Percentiles rank a stretch among this genome's conserved stretches.
Evolutionary conservation across 2,329 filamentous ascomycete genomes (phyloP).

Genomic region (Claviceps maximensis): DNA sequence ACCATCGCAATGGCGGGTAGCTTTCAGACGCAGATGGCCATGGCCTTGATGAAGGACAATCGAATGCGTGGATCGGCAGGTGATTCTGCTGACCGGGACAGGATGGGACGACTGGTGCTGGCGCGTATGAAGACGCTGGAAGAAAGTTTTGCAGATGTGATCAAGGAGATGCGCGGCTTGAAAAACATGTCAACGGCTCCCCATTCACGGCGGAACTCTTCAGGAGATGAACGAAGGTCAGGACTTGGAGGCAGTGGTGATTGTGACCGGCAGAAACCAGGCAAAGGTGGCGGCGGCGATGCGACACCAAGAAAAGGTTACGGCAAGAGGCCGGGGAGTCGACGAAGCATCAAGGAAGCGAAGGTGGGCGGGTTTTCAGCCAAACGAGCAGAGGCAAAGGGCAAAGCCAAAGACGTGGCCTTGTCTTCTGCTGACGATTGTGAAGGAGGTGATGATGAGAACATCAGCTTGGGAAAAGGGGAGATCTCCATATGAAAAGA

Average conservation of each 20-base stretch:
- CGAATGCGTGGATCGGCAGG: conserved; percentile 35
- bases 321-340: conserved; percentile 23
- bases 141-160: conserved; percentile 79
- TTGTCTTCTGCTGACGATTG: conserved; percentile 25
- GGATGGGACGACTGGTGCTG: conserved; percentile 69
- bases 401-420: conserved; percentile 35
- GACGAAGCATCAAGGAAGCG: conserved; percentile 29
- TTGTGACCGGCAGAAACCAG: conserved; percentile 11
- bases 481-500: conserved; percentile 26
- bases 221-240: conserved; percentile 25
- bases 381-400: conserved; percentile 23
- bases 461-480: conserved; percentile 15
- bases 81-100: conserved; percentile 39
- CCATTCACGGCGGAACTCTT: conserved; percentile 39
- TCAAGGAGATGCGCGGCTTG: conserved; percentile 61
- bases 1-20: conserved; percentile 56
- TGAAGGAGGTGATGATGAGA: conserved; percentile 18
- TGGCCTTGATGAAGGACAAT: conserved; percentile 47
- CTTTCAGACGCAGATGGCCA: conserved; percentile 69
- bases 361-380: conserved; percentile 15
- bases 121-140: conserved; percentile 88
- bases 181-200: conserved; percentile 34
- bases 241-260: conserved; percentile 22
- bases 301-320: conserved; percentile 15
- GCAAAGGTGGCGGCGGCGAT: conserved; percentile 8